Conservation (phyloP, 108 stramenopile species). For the Cyclotella kingstonii region DNA sequence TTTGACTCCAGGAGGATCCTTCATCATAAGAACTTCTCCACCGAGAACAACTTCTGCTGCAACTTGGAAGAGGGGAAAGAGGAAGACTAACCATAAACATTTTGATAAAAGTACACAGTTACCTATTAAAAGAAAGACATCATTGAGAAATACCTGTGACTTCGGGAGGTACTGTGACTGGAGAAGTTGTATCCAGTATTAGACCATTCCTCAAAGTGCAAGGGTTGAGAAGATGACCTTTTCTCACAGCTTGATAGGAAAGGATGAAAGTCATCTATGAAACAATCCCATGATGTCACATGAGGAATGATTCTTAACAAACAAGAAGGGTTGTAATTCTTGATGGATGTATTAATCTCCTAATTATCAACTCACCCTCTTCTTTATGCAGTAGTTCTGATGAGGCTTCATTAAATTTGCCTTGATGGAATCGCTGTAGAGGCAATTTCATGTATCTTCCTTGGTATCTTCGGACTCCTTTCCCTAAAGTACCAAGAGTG, state of each 20-base stretch:
- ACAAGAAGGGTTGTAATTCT: not conserved
- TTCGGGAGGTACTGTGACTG: slow-evolving; percentile 6
- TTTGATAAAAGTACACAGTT: not conserved
- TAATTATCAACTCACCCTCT: slow-evolving; percentile 1
- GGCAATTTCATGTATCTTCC: slow-evolving; percentile 62
- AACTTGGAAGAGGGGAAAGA: not conserved
- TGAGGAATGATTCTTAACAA: not conserved
- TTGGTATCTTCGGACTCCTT: slow-evolving; percentile 57
- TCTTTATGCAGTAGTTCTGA: not conserved
- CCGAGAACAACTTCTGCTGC: slow-evolving; percentile 13
- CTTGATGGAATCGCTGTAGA: slow-evolving; percentile 53
- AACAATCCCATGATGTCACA: not conserved
- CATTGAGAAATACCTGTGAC: not conserved
- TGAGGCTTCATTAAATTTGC: slow-evolving; percentile 28
- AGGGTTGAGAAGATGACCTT: slow-evolving; percentile 5
- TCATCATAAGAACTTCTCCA: slow-evolving; percentile 1
- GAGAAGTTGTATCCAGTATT: slow-evolving; percentile 15
- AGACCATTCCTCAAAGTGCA: slow-evolving; percentile 14
- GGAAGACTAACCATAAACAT: not conserved
- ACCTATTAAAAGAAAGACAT: not conserved
- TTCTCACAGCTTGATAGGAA: not conserved
- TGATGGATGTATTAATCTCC: too few species aligned
- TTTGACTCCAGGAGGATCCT: slow-evolving; percentile 13
- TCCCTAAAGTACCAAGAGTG: slow-evolving; percentile 2
- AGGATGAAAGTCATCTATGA: not conserved